These are phyloP conservation scores for Suhomyces yuchorum DNA, from an alignment of 1,139 yeast genomes.

Conservation along the genomic window DNA sequence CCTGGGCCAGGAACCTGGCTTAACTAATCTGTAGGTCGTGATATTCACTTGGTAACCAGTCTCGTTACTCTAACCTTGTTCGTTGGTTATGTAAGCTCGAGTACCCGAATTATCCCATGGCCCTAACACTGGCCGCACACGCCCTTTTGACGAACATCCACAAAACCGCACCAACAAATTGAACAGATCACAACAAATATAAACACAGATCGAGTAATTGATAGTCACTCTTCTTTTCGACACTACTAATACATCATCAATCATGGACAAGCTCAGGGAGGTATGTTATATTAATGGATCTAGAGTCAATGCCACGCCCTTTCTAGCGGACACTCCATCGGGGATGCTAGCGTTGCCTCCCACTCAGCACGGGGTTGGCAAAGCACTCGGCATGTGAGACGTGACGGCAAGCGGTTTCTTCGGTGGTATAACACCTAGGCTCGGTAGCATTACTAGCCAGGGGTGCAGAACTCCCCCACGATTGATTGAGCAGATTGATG, in stretches of 20 bases:
- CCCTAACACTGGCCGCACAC: constrained; percentile 4
- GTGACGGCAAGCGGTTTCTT: background rate
- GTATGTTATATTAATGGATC: constrained; percentile 37
- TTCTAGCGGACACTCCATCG: background rate
- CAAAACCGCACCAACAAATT: constrained; percentile 14
- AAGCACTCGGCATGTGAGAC: background rate
- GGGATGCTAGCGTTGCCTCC: background rate
- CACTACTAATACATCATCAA: constrained; percentile 9
- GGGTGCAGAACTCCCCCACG: background rate
- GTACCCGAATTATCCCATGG: background rate
- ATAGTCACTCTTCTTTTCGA: constrained; percentile 10
- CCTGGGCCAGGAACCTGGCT: background rate
- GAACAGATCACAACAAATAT: constrained; percentile 18
- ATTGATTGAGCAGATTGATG: background rate
- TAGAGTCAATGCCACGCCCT: background rate
- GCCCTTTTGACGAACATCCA: constrained; percentile 13
- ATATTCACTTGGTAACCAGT: too few species aligned
- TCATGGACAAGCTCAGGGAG: constrained; percentile 55
- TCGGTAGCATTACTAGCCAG: background rate
- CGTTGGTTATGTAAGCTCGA: background rate
- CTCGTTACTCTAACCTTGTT: background rate
- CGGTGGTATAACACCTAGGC: background rate
- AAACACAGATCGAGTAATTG: constrained; percentile 9
- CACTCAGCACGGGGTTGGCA: background rate
- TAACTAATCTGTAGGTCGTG: background rate